phyloP scores from a whole-genome alignment of 306 rosid species.

The Calophaca sinica region DNA sequence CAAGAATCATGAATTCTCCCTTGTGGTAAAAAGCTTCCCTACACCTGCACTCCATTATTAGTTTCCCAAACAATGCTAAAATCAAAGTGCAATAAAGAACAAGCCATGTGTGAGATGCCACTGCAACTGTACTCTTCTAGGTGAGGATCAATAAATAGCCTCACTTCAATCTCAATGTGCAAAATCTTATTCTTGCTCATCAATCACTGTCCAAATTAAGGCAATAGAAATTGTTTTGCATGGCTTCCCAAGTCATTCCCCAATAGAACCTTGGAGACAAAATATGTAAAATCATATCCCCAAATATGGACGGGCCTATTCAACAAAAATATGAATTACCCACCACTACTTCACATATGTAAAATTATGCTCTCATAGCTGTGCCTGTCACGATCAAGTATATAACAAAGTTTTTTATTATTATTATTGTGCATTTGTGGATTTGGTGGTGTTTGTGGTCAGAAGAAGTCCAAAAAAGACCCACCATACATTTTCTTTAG shows the following conservation, averaged over 20 bases:
- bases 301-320: slow-evolving; percentile 44
- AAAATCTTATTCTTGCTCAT: slow-evolving; percentile 40
- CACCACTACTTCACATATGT: slow-evolving; percentile 15
- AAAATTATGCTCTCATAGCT: slow-evolving; percentile 31
- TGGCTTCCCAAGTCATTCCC: slow-evolving; percentile 46
- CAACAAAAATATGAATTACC: slow-evolving; percentile 29
- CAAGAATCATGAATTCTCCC: slow-evolving; percentile 37
- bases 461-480: background rate
- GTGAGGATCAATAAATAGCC: slow-evolving; percentile 56
- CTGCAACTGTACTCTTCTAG: slow-evolving; percentile 43
- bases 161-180: slow-evolving; percentile 28
- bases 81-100: slow-evolving; percentile 48
- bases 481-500: slow-evolving; percentile 14
- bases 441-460: slow-evolving; percentile 20
- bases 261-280: slow-evolving; percentile 37
- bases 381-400: slow-evolving; percentile 46
- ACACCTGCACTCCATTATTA: slow-evolving; percentile 51
- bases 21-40: slow-evolving; percentile 49
- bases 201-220: slow-evolving; percentile 49
- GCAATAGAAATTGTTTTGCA: slow-evolving; percentile 48
- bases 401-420: background rate
- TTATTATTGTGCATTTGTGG: background rate
- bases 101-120: slow-evolving; percentile 55
- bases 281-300: slow-evolving; percentile 48
- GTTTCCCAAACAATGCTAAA: slow-evolving; percentile 54